Conservation (phyloP, 208 protist genomes). For the Trypanosoma scelopori region DNA sequence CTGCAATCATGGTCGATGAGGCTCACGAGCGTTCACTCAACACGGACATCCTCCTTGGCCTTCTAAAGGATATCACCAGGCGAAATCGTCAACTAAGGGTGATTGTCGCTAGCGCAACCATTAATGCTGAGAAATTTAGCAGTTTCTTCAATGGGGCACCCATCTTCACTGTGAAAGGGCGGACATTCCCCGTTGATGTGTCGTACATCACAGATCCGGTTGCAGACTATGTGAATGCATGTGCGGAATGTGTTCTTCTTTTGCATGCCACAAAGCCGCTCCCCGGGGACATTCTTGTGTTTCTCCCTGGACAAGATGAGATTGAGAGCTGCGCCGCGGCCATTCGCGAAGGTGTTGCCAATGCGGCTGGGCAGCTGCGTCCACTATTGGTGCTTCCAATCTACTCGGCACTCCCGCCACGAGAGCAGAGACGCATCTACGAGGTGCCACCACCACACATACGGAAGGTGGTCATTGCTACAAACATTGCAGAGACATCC, state of each 20-base stretch:
- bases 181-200: constrained; percentile 98
- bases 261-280: constrained; percentile 88
- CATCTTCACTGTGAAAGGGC: constrained; percentile 94
- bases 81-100: constrained; percentile 93
- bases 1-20: constrained; percentile 99
- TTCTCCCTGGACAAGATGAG: constrained; percentile 99
- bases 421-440: constrained; percentile 99
- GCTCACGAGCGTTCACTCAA: constrained; percentile 97
- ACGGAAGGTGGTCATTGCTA: constrained; percentile 98
- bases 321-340: constrained; percentile 91
- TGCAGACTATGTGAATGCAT: constrained; percentile 98
- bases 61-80: constrained; percentile 81
- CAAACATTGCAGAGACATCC: constrained; percentile 99
- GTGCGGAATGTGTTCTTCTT: constrained; percentile 92
- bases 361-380: constrained; percentile 59
- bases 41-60: constrained; percentile 91
- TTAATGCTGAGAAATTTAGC: constrained; percentile 98
- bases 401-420: constrained; percentile 97
- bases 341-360: constrained; percentile 54
- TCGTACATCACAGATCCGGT: constrained; percentile 92
- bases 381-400: constrained; percentile 96
- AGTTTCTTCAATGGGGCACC: constrained; percentile 96
- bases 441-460: constrained; percentile 87
- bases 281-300: constrained; percentile 99
- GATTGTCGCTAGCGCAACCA: constrained; percentile 98